Percentiles rank a stretch among this genome's conserved stretches.
Evolutionary conservation across 306 rosid genomes (phyloP).

Genomic region (Prunus campanulata): DNA sequence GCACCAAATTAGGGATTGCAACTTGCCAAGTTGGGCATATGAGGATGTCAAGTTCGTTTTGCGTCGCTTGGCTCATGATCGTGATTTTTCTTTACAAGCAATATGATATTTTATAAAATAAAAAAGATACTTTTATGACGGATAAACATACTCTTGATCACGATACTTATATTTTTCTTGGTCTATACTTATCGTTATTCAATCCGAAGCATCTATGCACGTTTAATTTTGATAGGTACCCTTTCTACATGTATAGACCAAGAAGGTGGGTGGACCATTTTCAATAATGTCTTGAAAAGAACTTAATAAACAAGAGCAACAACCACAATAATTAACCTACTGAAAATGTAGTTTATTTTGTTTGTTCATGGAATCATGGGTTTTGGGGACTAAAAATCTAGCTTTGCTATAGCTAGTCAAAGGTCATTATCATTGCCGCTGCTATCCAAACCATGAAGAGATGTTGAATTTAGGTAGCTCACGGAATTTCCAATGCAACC

Average conservation of each 20-base stretch:
- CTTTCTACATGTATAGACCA: background rate
- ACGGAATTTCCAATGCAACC: background rate
- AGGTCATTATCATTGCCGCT: background rate
- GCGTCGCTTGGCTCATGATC: background rate
- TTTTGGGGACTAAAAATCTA: background rate
- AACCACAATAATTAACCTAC: background rate
- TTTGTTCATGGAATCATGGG: background rate
- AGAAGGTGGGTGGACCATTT: background rate
- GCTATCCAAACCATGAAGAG: background rate
- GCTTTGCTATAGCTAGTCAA: background rate
- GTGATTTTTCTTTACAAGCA: background rate
- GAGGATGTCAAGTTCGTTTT: background rate
- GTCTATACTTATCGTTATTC: background rate
- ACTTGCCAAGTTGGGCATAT: background rate
- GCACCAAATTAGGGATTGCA: background rate
- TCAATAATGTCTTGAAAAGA: background rate
- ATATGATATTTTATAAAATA: background rate
- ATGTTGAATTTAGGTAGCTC: background rate
- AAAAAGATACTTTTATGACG: background rate
- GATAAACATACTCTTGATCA: too few relatives aligned
- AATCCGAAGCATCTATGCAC: background rate
- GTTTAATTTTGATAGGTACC: background rate
- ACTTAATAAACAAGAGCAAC: background rate
- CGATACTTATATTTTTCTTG: background rate
- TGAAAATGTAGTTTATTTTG: background rate